Evolutionary conservation across 73 alveolate species (phyloP).

Genomic region (Tetrahymena malaccensis): DNA sequence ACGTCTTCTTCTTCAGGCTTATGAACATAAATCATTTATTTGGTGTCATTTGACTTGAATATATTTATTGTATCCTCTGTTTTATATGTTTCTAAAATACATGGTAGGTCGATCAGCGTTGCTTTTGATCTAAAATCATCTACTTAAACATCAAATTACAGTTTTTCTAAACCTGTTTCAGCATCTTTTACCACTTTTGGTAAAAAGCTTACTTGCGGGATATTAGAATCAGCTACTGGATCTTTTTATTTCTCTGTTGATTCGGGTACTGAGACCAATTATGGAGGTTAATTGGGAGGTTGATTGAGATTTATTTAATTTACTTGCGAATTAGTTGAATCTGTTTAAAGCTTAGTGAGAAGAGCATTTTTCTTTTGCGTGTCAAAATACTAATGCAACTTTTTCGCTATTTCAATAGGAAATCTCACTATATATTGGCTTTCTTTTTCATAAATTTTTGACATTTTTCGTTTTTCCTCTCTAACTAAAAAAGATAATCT

Average conservation of each 20-base stretch:
- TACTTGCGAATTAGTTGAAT: neutral
- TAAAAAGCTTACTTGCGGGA: neutral
- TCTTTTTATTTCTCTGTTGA: neutral
- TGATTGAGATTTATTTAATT: neutral
- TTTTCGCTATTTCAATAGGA: neutral
- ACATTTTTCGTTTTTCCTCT: neutral
- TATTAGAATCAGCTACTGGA: neutral
- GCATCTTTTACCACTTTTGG: neutral
- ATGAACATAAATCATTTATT: conserved; percentile 3
- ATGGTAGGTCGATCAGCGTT: conserved; percentile 12
- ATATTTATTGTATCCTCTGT: conserved; percentile 12
- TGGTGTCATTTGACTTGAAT: conserved; percentile 8
- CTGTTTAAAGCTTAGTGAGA: neutral
- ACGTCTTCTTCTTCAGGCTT: conserved; percentile 7
- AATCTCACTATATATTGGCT: neutral
- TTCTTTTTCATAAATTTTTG: neutral
- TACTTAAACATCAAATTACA: neutral
- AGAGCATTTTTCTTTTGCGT: neutral
- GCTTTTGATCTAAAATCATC: neutral
- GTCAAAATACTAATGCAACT: neutral
- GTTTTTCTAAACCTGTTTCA: neutral
- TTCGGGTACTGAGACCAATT: neutral
- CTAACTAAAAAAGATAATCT: neutral
- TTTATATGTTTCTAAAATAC: conserved; percentile 21
- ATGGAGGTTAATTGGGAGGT: neutral